These are phyloP conservation scores for Anthracocystis setariae DNA, from an alignment of 1,284 basidiomycete species.

Conservation along the genomic window DNA sequence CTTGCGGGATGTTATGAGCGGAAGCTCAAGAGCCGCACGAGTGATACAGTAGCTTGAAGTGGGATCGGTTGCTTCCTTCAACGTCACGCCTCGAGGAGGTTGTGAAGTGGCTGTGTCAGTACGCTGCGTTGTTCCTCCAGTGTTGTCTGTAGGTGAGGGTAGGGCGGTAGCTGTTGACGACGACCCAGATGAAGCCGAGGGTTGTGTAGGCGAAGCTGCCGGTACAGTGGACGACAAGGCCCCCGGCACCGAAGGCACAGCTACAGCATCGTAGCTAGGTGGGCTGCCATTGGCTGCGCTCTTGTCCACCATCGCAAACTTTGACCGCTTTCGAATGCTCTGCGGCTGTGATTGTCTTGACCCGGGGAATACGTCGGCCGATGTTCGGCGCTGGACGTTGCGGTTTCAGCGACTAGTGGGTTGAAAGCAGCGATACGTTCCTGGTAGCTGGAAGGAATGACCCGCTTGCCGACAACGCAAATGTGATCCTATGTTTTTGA, in stretches of 20 bases:
- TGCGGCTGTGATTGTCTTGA: too few relatives aligned
- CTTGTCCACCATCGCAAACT: constrained; percentile 6
- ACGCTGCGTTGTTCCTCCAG: background rate
- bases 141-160: background rate
- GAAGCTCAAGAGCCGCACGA: constrained; percentile 21
- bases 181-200: background rate
- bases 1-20: constrained; percentile 10
- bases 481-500: too few relatives aligned
- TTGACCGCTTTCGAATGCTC: background rate
- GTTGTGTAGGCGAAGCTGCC: background rate
- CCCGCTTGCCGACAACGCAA: too few relatives aligned
- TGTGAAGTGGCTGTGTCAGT: too few relatives aligned
- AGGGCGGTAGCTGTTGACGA: background rate
- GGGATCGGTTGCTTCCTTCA: constrained; percentile 22
- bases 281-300: constrained; percentile 17
- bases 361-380: too few relatives aligned
- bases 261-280: constrained; percentile 13
- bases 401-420: too few relatives aligned
- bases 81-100: constrained; percentile 8
- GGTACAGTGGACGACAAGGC: background rate
- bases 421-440: too few relatives aligned
- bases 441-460: too few relatives aligned
- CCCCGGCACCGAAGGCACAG: background rate
- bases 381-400: too few relatives aligned
- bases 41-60: constrained; percentile 18